phyloP scores from a whole-genome alignment of 495 filamentous ascomycete genomes.

The Paragyromitra xinjiangensis region DNA sequence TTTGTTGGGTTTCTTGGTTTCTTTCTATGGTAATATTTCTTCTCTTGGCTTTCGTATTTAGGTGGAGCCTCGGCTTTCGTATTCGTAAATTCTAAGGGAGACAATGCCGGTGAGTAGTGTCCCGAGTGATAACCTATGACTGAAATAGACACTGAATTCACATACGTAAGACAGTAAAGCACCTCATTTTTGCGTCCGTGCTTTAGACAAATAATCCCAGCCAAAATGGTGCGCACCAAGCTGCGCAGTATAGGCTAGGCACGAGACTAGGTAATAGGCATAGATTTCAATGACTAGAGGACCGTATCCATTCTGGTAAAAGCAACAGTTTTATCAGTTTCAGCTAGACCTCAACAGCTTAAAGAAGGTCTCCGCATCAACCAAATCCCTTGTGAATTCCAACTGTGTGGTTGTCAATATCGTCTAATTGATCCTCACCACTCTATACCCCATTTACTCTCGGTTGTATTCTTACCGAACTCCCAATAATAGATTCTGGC shows the following conservation, averaged over 20 bases:
- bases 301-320: background rate
- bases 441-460: background rate
- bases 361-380: background rate
- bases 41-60: too few species aligned
- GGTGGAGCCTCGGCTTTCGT: background rate
- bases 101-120: background rate
- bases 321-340: background rate
- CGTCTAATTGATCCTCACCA: background rate
- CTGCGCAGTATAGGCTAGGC: too few species aligned
- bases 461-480: background rate
- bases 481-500: slow-evolving; percentile 1
- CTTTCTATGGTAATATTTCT: background rate
- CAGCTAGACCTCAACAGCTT: background rate
- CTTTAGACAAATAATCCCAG: background rate
- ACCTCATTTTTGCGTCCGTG: background rate
- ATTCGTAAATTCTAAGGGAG: background rate
- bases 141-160: background rate
- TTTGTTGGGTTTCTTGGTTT: background rate
- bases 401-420: background rate
- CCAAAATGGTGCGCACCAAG: too few species aligned
- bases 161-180: background rate
- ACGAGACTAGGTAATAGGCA: background rate
- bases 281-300: background rate
- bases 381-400: background rate
- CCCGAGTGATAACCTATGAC: slow-evolving; percentile 32